phyloP scores from a whole-genome alignment of 1,139 yeast species.

The Yamadazyma pseudoaaseri region DNA sequence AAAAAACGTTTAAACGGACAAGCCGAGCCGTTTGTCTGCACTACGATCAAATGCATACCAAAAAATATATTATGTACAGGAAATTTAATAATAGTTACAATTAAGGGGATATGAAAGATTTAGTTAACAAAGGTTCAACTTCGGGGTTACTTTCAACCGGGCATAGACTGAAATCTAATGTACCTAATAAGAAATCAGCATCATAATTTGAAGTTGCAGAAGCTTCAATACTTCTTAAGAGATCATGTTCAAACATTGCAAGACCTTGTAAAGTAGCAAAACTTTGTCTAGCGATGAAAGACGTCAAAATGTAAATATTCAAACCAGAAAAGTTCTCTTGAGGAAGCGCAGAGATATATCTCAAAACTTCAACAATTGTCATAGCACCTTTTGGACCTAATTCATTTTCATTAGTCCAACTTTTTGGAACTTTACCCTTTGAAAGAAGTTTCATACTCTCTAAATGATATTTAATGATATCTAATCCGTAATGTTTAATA shows the following conservation, averaged over 20 bases:
- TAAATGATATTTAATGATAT: conserved; percentile 6
- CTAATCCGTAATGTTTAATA: conserved; percentile 8
- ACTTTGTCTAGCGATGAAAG: conserved; percentile 6
- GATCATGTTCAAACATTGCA: conserved; percentile 9
- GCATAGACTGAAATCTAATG: conserved; percentile 8
- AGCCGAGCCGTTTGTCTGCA: too few species aligned
- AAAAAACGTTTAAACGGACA: too few species aligned
- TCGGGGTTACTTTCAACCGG: too few species aligned
- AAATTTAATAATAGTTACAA: too few species aligned
- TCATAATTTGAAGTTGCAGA: conserved; percentile 7
- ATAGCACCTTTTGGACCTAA: conserved; percentile 10
- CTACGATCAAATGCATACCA: too few species aligned
- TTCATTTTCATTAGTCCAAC: conserved; percentile 6
- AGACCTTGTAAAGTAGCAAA: conserved; percentile 9
- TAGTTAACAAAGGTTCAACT: too few species aligned
- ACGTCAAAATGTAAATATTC: conserved; percentile 6
- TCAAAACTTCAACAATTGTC: conserved; percentile 7
- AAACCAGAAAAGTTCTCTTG: conserved; percentile 1
- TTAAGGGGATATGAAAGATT: too few species aligned
- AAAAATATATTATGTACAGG: too few species aligned
- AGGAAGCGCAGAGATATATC: conserved; percentile 2
- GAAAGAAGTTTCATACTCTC: conserved; percentile 5
- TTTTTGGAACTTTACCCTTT: conserved; percentile 6
- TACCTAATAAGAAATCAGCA: conserved; percentile 9
- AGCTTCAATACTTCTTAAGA: conserved; percentile 6